Conservation (phyloP, 1,284 basidiomycete genomes). For the Fomitopsis betulina region DNA sequence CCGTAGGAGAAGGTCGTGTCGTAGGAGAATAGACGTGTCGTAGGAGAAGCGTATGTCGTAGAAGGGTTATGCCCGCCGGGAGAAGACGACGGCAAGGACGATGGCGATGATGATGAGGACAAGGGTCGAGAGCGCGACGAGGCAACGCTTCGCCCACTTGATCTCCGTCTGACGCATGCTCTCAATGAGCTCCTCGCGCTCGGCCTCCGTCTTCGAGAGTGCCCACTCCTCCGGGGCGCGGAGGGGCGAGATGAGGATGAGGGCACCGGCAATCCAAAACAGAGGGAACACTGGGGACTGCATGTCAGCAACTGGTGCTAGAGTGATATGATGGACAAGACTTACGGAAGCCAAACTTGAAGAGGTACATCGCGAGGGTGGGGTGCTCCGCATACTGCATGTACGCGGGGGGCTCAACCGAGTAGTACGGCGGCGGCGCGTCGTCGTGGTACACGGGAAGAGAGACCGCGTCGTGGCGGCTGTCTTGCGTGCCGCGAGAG, state of each 20-base stretch:
- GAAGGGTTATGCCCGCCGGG: too few relatives aligned
- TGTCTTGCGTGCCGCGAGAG: conserved; percentile 22
- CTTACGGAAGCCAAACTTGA: conserved; percentile 30
- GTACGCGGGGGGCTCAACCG: conserved; percentile 21
- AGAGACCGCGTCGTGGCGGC: conserved; percentile 22
- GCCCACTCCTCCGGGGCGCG: conserved; percentile 36
- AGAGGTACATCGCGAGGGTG: conserved; percentile 30
- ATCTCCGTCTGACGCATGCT: conserved; percentile 32
- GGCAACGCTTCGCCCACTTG: conserved; percentile 39
- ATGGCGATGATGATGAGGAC: conserved; percentile 12
- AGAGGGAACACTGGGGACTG: conserved; percentile 34
- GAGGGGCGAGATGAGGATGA: conserved; percentile 36
- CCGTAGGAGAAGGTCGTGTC: too few relatives aligned
- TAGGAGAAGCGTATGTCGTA: too few relatives aligned
- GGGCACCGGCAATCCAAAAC: conserved; percentile 37
- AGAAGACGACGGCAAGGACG: conserved; percentile 13
- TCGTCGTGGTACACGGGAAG: conserved; percentile 8
- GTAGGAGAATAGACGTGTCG: too few relatives aligned
- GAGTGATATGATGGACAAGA: neutral
- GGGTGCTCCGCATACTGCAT: conserved; percentile 22
- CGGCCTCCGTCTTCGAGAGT: conserved; percentile 31
- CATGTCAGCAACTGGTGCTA: neutral
- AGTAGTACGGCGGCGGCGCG: conserved; percentile 19
- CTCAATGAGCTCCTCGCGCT: conserved; percentile 30
- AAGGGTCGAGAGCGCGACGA: conserved; percentile 21